Conservation (phyloP, 2,329 filamentous ascomycete species). For the Phaeosphaeriaceae sp. region DNA sequence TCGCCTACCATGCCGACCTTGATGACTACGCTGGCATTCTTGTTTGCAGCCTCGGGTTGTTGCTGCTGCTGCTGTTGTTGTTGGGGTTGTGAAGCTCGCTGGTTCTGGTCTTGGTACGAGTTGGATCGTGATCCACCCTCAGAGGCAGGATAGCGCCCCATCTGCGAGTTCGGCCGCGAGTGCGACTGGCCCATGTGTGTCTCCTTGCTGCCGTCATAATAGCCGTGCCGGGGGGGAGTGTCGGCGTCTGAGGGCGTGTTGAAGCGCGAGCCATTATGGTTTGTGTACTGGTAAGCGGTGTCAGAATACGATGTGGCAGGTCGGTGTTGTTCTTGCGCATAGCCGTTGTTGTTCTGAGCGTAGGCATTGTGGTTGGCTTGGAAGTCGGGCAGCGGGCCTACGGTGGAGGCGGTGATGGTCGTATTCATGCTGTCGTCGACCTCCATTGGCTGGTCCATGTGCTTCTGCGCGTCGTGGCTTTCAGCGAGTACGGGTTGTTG, state of each 20-base stretch:
- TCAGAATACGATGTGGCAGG: constrained; percentile 64
- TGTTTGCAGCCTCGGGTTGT: constrained; percentile 52
- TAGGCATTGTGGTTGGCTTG: constrained; percentile 12
- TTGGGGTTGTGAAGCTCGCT: constrained; percentile 50
- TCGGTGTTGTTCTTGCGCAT: constrained; percentile 55
- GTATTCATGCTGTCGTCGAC: constrained; percentile 58
- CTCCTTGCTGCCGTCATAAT: constrained; percentile 43
- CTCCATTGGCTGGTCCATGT: constrained; percentile 49
- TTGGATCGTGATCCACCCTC: constrained; percentile 47
- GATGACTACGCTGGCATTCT: constrained; percentile 81
- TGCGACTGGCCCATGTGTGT: constrained; percentile 47
- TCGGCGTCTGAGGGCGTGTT: constrained; percentile 59
- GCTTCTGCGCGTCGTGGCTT: constrained; percentile 38
- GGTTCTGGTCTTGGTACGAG: constrained; percentile 58
- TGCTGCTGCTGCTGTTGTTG: constrained; percentile 22
- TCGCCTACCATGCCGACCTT: constrained; percentile 99
- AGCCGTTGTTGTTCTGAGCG: constrained; percentile 30
- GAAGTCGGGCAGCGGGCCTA: constrained; percentile 50
- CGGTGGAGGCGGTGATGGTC: constrained; percentile 53
- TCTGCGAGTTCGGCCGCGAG: constrained; percentile 59
- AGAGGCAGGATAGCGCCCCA: constrained; percentile 58
- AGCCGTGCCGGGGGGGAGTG: constrained; percentile 46
- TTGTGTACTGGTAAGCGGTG: constrained; percentile 54
- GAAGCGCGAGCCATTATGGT: constrained; percentile 48
- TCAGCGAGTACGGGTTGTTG: not conserved